Percentiles rank a stretch among this genome's conserved stretches.
These are phyloP conservation scores for Tolypocladium ophioglossoides DNA, from an alignment of 2,329 filamentous ascomycete species.

Conservation along the genomic window DNA sequence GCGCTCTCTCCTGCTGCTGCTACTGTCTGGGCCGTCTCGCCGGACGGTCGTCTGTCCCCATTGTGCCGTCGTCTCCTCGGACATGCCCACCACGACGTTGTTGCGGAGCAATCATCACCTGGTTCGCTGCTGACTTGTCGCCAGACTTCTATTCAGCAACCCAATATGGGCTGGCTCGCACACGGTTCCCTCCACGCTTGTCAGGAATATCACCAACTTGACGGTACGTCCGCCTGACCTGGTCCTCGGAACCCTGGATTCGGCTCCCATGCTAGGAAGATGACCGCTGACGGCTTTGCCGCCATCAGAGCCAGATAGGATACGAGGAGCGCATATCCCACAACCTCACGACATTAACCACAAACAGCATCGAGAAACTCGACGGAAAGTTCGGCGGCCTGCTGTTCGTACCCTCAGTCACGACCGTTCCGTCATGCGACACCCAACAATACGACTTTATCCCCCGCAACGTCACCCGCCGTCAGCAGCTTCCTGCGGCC, in stretches of 20 bases:
- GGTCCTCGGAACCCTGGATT: not conserved
- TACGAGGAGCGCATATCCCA: slow-evolving; percentile 39
- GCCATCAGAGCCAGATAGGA: slow-evolving; percentile 31
- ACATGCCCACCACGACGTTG: not conserved
- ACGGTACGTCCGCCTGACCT: slow-evolving; percentile 31
- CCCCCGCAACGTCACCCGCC: slow-evolving; percentile 64
- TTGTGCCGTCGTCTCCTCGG: not conserved
- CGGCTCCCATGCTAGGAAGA: not conserved
- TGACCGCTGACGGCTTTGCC: slow-evolving; percentile 9
- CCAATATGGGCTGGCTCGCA: slow-evolving; percentile 40
- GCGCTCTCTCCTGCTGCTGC: not conserved
- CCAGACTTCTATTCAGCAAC: slow-evolving; percentile 50
- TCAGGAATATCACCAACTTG: slow-evolving; percentile 45
- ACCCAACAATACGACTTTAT: slow-evolving; percentile 54
- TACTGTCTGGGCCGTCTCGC: not conserved
- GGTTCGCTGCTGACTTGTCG: not conserved
- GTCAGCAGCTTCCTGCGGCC: slow-evolving; percentile 53
- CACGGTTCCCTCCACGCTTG: slow-evolving; percentile 40
- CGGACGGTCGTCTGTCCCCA: not conserved
- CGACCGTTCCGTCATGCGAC: slow-evolving; percentile 47
- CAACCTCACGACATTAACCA: slow-evolving; percentile 69
- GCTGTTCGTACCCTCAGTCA: slow-evolving; percentile 72
- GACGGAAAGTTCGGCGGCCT: slow-evolving; percentile 63
- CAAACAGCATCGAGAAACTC: slow-evolving; percentile 47
- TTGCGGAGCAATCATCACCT: not conserved